Percentiles rank a stretch among this genome's conserved stretches.
Evolutionary conservation across 805 yeast species (phyloP).

Genomic region (Middelhovenomyces tepae): DNA sequence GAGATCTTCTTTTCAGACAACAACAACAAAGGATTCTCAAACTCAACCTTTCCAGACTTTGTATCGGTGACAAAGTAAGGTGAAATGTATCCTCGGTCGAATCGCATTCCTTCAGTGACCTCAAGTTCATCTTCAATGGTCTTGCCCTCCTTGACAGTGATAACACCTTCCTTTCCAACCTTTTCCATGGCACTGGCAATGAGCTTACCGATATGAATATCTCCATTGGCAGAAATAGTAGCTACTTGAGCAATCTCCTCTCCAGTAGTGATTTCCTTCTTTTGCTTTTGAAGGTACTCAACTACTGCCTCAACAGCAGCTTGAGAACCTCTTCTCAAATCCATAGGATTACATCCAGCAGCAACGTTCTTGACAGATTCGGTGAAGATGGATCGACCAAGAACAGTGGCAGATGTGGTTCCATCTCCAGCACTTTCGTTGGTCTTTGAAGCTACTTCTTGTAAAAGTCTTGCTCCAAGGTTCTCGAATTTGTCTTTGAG

Average conservation of each 20-base stretch:
- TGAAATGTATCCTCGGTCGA: conserved; percentile 94
- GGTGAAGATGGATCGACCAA: conserved; percentile 91
- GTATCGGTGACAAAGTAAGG: conserved; percentile 95
- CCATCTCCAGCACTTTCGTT: conserved; percentile 98
- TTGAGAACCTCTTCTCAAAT: conserved; percentile 93
- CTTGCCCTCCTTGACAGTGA: conserved; percentile 95
- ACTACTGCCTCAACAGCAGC: conserved; percentile 94
- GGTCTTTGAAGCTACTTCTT: conserved; percentile 95
- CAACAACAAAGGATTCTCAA: conserved; percentile 83
- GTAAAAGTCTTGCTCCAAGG: conserved; percentile 89
- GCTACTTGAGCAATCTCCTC: conserved; percentile 98
- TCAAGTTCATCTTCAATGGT: conserved; percentile 94
- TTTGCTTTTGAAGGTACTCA: conserved; percentile 70
- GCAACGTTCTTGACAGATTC: conserved; percentile 96
- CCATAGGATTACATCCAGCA: conserved; percentile 99
- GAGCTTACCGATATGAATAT: conserved; percentile 79
- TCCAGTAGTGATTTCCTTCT: conserved; percentile 86
- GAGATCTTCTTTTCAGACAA: conserved; percentile 90
- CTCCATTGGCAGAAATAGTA: conserved; percentile 96
- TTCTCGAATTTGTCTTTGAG: conserved; percentile 89
- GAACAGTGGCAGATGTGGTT: conserved; percentile 93
- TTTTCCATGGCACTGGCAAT: conserved; percentile 96
- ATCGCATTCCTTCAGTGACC: conserved; percentile 97
- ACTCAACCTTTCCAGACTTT: conserved; percentile 86
- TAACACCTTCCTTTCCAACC: conserved; percentile 98